Evolutionary conservation across 2,329 filamentous ascomycete species (phyloP).

Genomic region (Parastagonospora avenae): DNA sequence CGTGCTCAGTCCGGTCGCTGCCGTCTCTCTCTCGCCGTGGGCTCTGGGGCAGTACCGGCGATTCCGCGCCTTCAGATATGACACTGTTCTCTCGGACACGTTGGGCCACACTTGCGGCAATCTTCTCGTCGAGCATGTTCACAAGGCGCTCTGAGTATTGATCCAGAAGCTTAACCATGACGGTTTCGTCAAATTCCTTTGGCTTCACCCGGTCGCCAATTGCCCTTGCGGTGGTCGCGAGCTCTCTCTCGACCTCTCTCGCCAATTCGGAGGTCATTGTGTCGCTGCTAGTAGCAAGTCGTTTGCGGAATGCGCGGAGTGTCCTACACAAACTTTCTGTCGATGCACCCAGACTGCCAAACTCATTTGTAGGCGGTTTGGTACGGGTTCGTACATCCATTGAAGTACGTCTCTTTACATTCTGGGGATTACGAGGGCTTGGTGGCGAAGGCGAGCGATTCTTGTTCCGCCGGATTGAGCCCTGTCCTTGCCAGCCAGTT

Average conservation of each 20-base stretch:
- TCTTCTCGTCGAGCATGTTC: constrained; percentile 73
- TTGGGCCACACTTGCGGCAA: constrained; percentile 52
- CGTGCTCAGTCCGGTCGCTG: constrained; percentile 5
- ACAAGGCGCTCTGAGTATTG: constrained; percentile 77
- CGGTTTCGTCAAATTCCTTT: constrained; percentile 49
- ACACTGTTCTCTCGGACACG: constrained; percentile 43
- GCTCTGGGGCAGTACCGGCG: constrained; percentile 10
- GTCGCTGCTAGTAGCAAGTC: constrained; percentile 57
- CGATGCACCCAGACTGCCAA: constrained; percentile 40
- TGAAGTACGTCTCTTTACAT: constrained; percentile 53
- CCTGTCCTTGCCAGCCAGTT: constrained; percentile 19
- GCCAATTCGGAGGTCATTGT: constrained; percentile 52
- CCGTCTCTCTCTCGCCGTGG: constrained; percentile 10
- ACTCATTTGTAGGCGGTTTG: constrained; percentile 47
- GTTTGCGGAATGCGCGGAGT: constrained; percentile 64
- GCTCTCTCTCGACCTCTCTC: constrained; percentile 62
- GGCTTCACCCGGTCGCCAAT: constrained; percentile 51
- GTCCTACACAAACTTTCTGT: constrained; percentile 64
- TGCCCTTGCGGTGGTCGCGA: constrained; percentile 54
- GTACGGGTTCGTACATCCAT: constrained; percentile 56
- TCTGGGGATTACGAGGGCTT: constrained; percentile 41
- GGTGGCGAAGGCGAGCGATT: constrained; percentile 52
- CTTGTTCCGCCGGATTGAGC: constrained; percentile 35
- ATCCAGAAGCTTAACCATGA: constrained; percentile 66
- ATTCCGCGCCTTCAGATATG: constrained; percentile 23